Conservation (phyloP, 495 filamentous ascomycete genomes). For the Penicillium angulare region DNA sequence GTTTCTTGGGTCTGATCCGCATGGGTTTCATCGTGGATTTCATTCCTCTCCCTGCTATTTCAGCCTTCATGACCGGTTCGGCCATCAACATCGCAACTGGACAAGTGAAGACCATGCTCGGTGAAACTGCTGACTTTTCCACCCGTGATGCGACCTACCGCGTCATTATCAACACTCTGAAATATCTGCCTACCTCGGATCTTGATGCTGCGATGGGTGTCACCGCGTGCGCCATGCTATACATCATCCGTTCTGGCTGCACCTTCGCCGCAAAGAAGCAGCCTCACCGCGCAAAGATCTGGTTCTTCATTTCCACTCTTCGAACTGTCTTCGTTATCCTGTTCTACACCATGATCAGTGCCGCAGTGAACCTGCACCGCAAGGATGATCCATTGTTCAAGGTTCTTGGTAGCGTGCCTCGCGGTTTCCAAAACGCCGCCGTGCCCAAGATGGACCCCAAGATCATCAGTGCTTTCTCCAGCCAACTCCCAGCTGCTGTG, state of each 20-base stretch:
- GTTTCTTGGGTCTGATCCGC: constrained; percentile 74
- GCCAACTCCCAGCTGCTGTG: constrained; percentile 71
- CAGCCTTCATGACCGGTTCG: constrained; percentile 97
- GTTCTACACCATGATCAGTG: constrained; percentile 91
- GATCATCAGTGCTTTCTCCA: constrained; percentile 61
- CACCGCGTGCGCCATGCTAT: constrained; percentile 78
- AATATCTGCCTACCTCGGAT: constrained; percentile 63
- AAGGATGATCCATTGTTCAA: constrained; percentile 52
- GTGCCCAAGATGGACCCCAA: constrained; percentile 66
- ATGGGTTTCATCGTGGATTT: constrained; percentile 94
- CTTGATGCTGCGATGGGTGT: constrained; percentile 90
- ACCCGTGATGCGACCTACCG: constrained; percentile 77
- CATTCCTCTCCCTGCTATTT: constrained; percentile 87
- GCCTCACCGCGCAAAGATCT: constrained; percentile 67
- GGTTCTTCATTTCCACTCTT: constrained; percentile 88
- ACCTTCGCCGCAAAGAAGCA: constrained; percentile 64
- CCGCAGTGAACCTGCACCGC: constrained; percentile 67
- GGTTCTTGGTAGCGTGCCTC: constrained; percentile 74
- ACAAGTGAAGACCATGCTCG: constrained; percentile 85
- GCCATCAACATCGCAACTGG: constrained; percentile 87
- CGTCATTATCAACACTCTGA: constrained; percentile 84
- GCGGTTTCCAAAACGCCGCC: constrained; percentile 78
- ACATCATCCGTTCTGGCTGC: constrained; percentile 71
- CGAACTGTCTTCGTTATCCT: constrained; percentile 91
- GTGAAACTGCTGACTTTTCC: constrained; percentile 67